Evolutionary conservation across 2,329 filamentous ascomycete genomes (phyloP).

Genomic region (Aspergillus jensenii): DNA sequence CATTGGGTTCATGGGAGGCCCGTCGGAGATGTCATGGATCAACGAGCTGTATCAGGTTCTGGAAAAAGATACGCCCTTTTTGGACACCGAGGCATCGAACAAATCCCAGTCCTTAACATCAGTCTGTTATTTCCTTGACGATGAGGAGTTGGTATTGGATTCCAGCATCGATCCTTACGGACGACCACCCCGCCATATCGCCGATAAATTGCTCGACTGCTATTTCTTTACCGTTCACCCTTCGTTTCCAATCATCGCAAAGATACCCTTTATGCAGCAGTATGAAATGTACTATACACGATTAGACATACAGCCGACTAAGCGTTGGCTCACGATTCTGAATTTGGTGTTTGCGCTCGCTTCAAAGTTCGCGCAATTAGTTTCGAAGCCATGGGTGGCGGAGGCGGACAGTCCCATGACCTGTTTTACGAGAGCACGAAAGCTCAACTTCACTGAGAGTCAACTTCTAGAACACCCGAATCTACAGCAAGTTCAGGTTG

Average conservation of each 20-base stretch:
- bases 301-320: slow-evolving; percentile 34
- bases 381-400: slow-evolving; percentile 26
- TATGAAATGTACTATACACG: slow-evolving; percentile 38
- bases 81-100: slow-evolving; percentile 20
- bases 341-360: slow-evolving; percentile 48
- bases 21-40: slow-evolving; percentile 46
- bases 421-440: slow-evolving; percentile 45
- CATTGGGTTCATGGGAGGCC: slow-evolving; percentile 45
- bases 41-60: slow-evolving; percentile 41
- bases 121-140: slow-evolving; percentile 38
- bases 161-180: slow-evolving; percentile 32
- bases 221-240: slow-evolving; percentile 43
- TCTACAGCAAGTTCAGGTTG: slow-evolving; percentile 45
- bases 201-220: slow-evolving; percentile 41
- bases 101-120: slow-evolving; percentile 25
- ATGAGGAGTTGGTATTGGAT: slow-evolving; percentile 14
- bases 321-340: slow-evolving; percentile 43
- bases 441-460: slow-evolving; percentile 36
- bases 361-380: slow-evolving; percentile 32
- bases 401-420: slow-evolving; percentile 18
- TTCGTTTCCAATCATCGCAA: slow-evolving; percentile 44
- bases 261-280: slow-evolving; percentile 39
- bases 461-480: slow-evolving; percentile 41
- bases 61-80: slow-evolving; percentile 23
- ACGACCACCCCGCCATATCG: slow-evolving; percentile 36